Conservation (phyloP, 2,329 filamentous ascomycete genomes). For the Verticillium isaacii region DNA sequence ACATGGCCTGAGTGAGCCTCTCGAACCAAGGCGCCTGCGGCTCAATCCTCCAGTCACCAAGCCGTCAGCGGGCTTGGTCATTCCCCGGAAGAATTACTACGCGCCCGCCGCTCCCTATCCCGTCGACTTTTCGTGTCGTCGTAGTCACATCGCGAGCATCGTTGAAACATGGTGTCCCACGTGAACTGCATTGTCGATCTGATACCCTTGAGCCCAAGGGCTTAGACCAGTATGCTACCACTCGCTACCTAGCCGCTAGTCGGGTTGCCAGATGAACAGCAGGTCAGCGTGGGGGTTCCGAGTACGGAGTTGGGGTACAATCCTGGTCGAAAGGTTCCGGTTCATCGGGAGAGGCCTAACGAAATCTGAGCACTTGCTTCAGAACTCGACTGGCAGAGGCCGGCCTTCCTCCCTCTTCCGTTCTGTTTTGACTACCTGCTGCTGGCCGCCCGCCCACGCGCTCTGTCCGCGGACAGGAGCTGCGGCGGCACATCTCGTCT, state of each 20-base stretch:
- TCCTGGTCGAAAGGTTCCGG: not conserved
- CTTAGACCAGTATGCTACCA: not conserved
- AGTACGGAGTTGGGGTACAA: not conserved
- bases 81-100: not conserved
- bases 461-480: not conserved
- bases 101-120: too few species aligned
- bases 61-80: not conserved
- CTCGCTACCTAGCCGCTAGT: not conserved
- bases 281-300: not conserved
- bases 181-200: not conserved
- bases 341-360: not conserved
- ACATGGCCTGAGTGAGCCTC: too few species aligned
- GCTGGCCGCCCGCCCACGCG: not conserved
- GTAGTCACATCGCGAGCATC: not conserved
- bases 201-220: not conserved
- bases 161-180: not conserved
- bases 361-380: not conserved
- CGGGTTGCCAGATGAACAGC: not conserved
- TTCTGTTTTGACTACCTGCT: not conserved
- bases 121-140: not conserved
- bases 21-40: not conserved
- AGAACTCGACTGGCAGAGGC: not conserved
- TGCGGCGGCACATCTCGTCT: not conserved
- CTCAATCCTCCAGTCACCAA: not conserved
- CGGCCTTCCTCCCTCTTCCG: not conserved